Base-by-base conservation (phyloP, 257 asterid genomes). In the Solanum pennellii region DNA sequence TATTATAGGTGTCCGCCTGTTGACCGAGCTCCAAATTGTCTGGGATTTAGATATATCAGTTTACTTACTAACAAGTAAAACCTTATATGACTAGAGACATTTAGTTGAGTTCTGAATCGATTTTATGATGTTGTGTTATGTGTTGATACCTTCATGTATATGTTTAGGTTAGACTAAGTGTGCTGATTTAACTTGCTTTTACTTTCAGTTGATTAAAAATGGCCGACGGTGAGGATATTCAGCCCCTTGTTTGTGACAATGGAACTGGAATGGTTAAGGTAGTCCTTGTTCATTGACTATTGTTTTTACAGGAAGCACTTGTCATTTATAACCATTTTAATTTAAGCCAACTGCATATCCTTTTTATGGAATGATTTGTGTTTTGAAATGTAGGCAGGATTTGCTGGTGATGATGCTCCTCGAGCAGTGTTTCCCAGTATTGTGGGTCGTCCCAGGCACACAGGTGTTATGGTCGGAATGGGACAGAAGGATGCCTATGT, bases 381-480 rank as follows among this genome's bases (percentile, higher is more conserved):
- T 52, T 68, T 59, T 45, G 56, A 23, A 23, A 18, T 79, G 12
- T 56, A 90, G 93, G 93, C 93, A 86, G 93, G 93, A 42, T 91
- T 91, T 86, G 93, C 93, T 75, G 93, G 93, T 84, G 93, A 91
- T 86, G 93, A 91, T 87, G 93, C 93, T 27, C 93, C 93, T 12
- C 88, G 93, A 77, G 93, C 93, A 12, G 93, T 91, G 31, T 90
- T 91, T 77, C 93, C 93, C 44, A 91, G 93, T 31, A 91, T 91
- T 82, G 92, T 91, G 59, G 93, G 93, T 41, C 92, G 93, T 9
- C 93, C 93, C 33, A 72, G 93, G 33, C 93, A 91, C 86, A 91
- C 93, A 27, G 93, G 93, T 86, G 92, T 91, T 45, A 91, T 91
- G 92, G 93, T 91, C n/a, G 93, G 93, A 29, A 91, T 91, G 93